Base-by-base conservation (phyloP, 192 early-diverging fungal genomes). In the Coemansia sp. region DNA sequence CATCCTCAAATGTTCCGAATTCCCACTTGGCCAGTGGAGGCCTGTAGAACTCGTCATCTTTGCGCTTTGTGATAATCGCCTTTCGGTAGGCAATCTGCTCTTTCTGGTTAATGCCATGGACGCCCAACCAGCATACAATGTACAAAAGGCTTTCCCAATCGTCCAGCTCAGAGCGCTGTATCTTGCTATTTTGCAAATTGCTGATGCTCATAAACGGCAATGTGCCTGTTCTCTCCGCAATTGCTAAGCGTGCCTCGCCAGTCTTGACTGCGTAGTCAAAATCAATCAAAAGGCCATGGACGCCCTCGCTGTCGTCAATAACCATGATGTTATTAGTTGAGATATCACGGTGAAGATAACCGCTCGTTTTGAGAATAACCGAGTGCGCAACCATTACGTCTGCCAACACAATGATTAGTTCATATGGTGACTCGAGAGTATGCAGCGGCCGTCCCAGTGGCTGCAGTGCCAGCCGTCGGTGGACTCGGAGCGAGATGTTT, bases 251-350 rank as follows among this genome's bases (percentile, higher is more conserved):
- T n/a, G n/a, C n/a, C n/a, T n/a, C n/a, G n/a, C n/a, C n/a, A n/a
- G n/a, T n/a, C n/a, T n/a, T n/a, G n/a, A n/a, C n/a, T n/a, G 73
- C 59, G 43, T 37, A n/a, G 57, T 70, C 74, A 59, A 63, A 70
- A 37, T 70, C 68, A 1, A 66, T 60, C 17, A 76, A 32, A 7
- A 66, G 2, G 3, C 68, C 74, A 3, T 21, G 29, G 3, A 62
- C 59, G 3, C 39, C 6, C 4, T 38, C 58, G 10, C 32, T 39
- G 6, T 12, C 1, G 1, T 19, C 38, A 32, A 22, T 7, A 32
- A 64, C 48, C 1, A 66, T 39, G 2, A 75, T 69, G 63, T 69
- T 69, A 47, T 51, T 57, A 0, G 23, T 12, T 2, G 66, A 69
- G 2, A 75, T 60, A 29, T 75, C 67, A 2, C 61, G 29, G 43